Percentiles rank a stretch among this genome's conserved stretches.
Evolutionary conservation across 2,329 filamentous ascomycete genomes (phyloP).

Genomic region (Dichotomopilus funicola): DNA sequence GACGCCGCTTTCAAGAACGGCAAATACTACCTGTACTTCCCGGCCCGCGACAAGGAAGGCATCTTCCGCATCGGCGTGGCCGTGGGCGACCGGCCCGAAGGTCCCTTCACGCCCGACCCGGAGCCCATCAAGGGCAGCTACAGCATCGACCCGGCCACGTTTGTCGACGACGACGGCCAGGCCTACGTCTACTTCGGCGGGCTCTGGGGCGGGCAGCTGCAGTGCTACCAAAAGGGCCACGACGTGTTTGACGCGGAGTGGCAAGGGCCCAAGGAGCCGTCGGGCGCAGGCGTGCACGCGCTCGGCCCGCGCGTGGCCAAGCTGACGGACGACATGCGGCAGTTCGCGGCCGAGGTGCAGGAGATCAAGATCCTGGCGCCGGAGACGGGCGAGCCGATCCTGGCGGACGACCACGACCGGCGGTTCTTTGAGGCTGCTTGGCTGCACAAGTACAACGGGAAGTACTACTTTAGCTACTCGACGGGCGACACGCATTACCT

Average conservation of each 20-base stretch:
- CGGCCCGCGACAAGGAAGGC: constrained; percentile 62
- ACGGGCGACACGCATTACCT: constrained; percentile 73
- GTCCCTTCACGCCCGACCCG: constrained; percentile 62
- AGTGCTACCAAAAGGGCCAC: constrained; percentile 60
- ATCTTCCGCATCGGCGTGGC: constrained; percentile 73
- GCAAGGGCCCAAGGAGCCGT: constrained; percentile 53
- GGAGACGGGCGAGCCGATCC: constrained; percentile 52
- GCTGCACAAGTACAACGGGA: constrained; percentile 65
- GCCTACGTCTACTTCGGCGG: constrained; percentile 72
- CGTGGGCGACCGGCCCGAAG: constrained; percentile 54
- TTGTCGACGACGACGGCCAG: constrained; percentile 60
- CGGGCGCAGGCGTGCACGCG: constrained; percentile 48
- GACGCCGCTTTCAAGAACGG: constrained; percentile 63
- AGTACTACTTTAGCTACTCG: constrained; percentile 72
- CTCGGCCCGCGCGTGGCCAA: constrained; percentile 61
- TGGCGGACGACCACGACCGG: constrained; percentile 62
- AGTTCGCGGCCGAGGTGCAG: constrained; percentile 47
- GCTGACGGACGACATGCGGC: constrained; percentile 59
- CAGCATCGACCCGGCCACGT: constrained; percentile 70
- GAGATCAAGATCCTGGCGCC: constrained; percentile 60
- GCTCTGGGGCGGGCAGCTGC: constrained; percentile 73
- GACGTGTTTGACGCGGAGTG: constrained; percentile 48
- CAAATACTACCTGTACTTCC: constrained; percentile 73
- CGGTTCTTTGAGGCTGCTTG: constrained; percentile 78
- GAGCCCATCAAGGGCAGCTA: constrained; percentile 62